Percentiles rank a stretch among this genome's conserved stretches.
Evolutionary conservation across 2,329 filamentous ascomycete genomes (phyloP).

Genomic region (Cucurbitaria berberidis): DNA sequence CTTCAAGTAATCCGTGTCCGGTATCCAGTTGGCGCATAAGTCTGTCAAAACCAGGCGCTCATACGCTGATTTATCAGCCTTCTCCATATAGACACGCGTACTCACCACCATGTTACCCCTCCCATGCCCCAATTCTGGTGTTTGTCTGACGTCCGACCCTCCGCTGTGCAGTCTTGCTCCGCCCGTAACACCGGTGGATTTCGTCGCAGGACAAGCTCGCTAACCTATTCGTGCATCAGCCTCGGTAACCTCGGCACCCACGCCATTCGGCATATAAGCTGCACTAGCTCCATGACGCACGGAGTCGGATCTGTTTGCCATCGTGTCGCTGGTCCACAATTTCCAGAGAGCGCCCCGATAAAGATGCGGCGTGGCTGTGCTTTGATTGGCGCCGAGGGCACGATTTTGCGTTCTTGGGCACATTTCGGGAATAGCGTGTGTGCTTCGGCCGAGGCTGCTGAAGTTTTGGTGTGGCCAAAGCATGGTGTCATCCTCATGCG

Average conservation of each 20-base stretch:
- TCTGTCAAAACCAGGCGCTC: not conserved
- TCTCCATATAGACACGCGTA: not conserved
- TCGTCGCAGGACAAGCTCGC: not conserved
- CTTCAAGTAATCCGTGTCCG: too few species aligned
- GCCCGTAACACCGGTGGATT: not conserved
- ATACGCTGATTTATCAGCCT: not conserved
- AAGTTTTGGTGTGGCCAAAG: constrained; percentile 10
- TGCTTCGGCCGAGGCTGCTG: constrained; percentile 15
- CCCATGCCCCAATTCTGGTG: not conserved
- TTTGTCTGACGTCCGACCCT: not conserved
- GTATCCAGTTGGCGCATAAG: too few species aligned
- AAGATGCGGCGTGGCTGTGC: not conserved
- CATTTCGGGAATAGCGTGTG: not conserved
- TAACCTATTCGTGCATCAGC: not conserved
- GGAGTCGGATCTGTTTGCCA: constrained; percentile 9
- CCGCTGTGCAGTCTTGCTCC: not conserved
- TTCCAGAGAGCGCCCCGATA: not conserved
- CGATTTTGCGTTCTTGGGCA: not conserved
- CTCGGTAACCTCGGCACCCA: constrained; percentile 9
- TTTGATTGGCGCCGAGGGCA: not conserved
- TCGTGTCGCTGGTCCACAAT: not conserved
- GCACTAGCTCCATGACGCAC: constrained; percentile 6
- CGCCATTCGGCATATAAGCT: not conserved
- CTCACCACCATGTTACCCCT: not conserved
- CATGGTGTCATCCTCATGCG: constrained; percentile 21